Conservation (phyloP, 148 eudicot species). For the Drosera capensis region DNA sequence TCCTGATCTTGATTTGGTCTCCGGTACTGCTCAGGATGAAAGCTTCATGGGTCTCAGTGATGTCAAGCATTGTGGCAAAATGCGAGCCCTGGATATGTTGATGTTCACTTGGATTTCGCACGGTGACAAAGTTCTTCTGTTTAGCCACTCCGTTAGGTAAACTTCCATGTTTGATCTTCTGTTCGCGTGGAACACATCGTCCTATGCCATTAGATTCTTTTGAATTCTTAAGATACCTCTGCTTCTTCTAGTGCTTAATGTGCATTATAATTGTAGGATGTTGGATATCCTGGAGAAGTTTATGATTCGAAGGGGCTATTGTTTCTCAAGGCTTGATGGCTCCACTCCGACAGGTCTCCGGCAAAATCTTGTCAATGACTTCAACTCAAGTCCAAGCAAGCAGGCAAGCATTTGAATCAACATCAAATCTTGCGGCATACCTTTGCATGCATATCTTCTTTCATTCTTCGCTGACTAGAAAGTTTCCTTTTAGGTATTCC, state of each 20-base stretch:
- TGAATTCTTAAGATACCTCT: neutral
- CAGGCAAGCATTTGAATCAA: constrained; percentile 28
- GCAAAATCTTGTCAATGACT: constrained; percentile 85
- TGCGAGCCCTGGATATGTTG: constrained; percentile 79
- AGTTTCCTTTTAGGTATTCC: constrained; percentile 41
- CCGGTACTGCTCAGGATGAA: constrained; percentile 53
- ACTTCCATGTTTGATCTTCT: constrained; percentile 7
- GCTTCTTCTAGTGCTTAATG: constrained; percentile 2
- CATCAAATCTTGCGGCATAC: no score
- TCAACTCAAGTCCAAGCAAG: constrained; percentile 97
- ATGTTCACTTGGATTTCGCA: constrained; percentile 65
- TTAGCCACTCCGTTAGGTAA: constrained; percentile 93
- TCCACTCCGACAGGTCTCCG: constrained; percentile 81
- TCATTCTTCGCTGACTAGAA: neutral
- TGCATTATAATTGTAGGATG: constrained; percentile 45
- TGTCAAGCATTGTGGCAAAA: constrained; percentile 84
- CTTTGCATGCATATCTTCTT: no score
- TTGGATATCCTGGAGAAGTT: constrained; percentile 82
- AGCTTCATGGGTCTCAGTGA: constrained; percentile 90
- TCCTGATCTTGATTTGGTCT: constrained; percentile 60
- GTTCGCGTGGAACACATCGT: no score
- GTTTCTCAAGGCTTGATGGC: constrained; percentile 89
- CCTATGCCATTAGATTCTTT: neutral
- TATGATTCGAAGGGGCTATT: constrained; percentile 79
- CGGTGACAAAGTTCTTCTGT: constrained; percentile 86